A percentile compares a stretch with the other conserved stretches of the same genome.
Conservation (phyloP, 2,329 filamentous ascomycete genomes). For the Sporothrix schenckii region DNA sequence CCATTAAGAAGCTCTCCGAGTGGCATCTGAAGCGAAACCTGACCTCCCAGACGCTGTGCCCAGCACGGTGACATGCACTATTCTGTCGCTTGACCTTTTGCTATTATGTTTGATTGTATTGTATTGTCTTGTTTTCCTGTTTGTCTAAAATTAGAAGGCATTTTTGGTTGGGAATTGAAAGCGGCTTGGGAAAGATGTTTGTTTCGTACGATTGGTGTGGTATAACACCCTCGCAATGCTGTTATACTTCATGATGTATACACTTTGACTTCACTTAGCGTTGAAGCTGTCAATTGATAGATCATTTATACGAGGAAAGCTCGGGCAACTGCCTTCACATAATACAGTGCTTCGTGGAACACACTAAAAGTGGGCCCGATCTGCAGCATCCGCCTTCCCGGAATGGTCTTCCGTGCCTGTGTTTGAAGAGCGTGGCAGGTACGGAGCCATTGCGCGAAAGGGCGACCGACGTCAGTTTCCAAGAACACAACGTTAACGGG, state of each 20-base stretch:
- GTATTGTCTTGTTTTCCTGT: neutral
- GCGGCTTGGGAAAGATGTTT: too few relatives aligned
- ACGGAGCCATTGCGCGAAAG: neutral
- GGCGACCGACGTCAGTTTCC: neutral
- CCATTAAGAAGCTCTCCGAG: conserved; percentile 41
- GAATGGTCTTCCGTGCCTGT: conserved; percentile 17
- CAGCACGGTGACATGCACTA: neutral
- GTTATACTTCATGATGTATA: too few relatives aligned
- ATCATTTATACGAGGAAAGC: too few relatives aligned
- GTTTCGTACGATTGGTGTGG: too few relatives aligned
- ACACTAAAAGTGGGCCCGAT: conserved; percentile 5
- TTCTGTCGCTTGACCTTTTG: neutral
- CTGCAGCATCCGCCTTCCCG: neutral
- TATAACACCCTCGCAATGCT: too few relatives aligned
- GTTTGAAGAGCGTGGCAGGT: conserved; percentile 15
- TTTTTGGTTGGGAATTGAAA: neutral
- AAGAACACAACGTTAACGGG: neutral
- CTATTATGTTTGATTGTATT: neutral
- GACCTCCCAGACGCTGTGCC: neutral
- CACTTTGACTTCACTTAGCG: too few relatives aligned
- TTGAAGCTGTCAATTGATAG: too few relatives aligned
- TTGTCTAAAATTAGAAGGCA: neutral
- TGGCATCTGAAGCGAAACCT: conserved; percentile 39
- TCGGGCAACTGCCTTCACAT: too few relatives aligned
- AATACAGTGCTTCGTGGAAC: too few relatives aligned